Percentiles rank a stretch among this genome's conserved stretches.
Evolutionary conservation across 2,329 filamentous ascomycete genomes (phyloP).

Genomic region (Talaromyces atroroseus): DNA sequence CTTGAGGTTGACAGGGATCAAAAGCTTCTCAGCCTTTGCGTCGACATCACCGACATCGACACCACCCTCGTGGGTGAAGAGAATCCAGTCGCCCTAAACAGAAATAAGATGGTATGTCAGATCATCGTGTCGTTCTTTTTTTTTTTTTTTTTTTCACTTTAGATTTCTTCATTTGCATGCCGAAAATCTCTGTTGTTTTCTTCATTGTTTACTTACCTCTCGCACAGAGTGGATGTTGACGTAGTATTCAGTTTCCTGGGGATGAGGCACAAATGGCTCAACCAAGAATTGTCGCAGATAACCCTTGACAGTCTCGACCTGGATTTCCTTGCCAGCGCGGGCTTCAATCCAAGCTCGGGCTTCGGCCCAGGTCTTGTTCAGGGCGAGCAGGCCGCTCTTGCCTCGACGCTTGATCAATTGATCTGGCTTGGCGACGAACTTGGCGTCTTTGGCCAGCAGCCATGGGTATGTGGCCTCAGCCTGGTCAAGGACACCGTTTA

Average conservation of each 20-base stretch:
- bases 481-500: constrained; percentile 82
- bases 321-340: constrained; percentile 83
- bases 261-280: constrained; percentile 96
- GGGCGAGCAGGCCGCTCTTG: constrained; percentile 91
- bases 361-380: constrained; percentile 97
- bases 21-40: constrained; percentile 95
- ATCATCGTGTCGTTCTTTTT: background rate
- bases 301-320: constrained; percentile 88
- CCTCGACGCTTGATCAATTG: constrained; percentile 99
- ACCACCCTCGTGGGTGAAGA: constrained; percentile 99
- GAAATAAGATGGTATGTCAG: constrained; percentile 24
- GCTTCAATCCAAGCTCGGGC: constrained; percentile 90
- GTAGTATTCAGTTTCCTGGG: constrained; percentile 95
- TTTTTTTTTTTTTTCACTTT: background rate
- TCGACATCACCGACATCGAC: constrained; percentile 99
- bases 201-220: constrained; percentile 65
- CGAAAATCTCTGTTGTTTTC: background rate
- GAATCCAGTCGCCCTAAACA: constrained; percentile 93
- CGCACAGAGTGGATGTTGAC: constrained; percentile 99
- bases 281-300: constrained; percentile 92
- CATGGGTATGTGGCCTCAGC: constrained; percentile 96
- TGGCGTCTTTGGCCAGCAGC: constrained; percentile 75
- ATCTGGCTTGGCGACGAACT: constrained; percentile 98
- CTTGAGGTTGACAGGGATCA: constrained; percentile 91
- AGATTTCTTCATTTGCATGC: background rate